These are phyloP conservation scores for Kalmusia sp. DNA, from an alignment of 2,329 filamentous ascomycete genomes.

Conservation along the genomic window DNA sequence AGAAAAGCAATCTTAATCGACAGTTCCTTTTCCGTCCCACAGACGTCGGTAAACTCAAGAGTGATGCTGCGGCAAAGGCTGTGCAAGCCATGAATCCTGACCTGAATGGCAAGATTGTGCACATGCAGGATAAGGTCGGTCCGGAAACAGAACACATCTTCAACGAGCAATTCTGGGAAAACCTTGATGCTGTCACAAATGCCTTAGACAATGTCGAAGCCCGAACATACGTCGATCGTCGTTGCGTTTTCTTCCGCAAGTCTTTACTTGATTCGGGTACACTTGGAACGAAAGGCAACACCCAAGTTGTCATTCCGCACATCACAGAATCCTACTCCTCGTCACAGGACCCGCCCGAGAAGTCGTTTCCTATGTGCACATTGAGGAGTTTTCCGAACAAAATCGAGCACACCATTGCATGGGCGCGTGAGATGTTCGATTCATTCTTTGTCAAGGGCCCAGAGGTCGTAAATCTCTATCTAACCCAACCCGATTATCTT, in stretches of 20 bases:
- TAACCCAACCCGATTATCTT: conserved; percentile 90
- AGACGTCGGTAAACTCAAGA: conserved; percentile 97
- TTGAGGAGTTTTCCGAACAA: conserved; percentile 96
- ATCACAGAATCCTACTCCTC: conserved; percentile 97
- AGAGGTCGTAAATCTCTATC: conserved; percentile 91
- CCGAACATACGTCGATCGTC: conserved; percentile 91
- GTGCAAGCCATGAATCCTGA: conserved; percentile 97
- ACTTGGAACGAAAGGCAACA: conserved; percentile 98
- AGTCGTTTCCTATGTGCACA: conserved; percentile 99
- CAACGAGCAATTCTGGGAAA: conserved; percentile 89
- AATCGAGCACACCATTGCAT: conserved; percentile 98
- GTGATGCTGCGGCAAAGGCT: conserved; percentile 88
- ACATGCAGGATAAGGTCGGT: conserved; percentile 88
- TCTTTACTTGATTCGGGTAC: conserved; percentile 95
- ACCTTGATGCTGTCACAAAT: conserved; percentile 91
- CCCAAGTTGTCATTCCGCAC: conserved; percentile 89
- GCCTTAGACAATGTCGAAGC: conserved; percentile 98
- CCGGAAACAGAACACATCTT: conserved; percentile 93
- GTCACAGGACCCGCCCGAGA: conserved; percentile 96
- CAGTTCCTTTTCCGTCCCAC: conserved; percentile 95
- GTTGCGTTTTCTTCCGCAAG: conserved; percentile 98
- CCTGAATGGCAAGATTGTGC: conserved; percentile 81
- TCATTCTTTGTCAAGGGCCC: conserved; percentile 91
- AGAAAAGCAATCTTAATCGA: conserved; percentile 97
- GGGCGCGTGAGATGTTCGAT: conserved; percentile 96